phyloP scores from a whole-genome alignment of 2,329 filamentous ascomycete genomes.

The Cryphonectria naterciae region DNA sequence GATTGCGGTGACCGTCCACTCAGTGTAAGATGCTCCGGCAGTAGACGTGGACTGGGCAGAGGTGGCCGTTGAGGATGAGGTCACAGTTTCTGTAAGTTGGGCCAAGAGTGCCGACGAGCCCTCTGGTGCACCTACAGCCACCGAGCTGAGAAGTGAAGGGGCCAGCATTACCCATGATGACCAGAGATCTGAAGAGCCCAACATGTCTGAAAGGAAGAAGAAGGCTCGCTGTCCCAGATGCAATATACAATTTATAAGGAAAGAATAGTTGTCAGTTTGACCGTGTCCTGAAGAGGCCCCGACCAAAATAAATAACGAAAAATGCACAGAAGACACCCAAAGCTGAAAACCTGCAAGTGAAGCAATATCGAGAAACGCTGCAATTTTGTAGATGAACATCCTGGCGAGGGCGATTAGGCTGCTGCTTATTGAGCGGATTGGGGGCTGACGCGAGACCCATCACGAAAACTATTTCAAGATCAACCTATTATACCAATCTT shows the following conservation, averaged over 20 bases:
- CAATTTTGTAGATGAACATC: neutral
- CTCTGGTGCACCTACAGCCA: neutral
- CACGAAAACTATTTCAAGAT: neutral
- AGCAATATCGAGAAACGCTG: neutral
- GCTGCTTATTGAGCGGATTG: neutral
- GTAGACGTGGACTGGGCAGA: neutral
- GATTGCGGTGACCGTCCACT: constrained; percentile 40
- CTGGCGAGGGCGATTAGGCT: constrained; percentile 10
- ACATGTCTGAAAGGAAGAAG: neutral
- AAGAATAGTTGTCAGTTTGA: neutral
- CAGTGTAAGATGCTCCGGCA: constrained; percentile 36
- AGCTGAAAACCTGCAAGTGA: neutral
- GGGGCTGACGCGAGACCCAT: constrained; percentile 3
- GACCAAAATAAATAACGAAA: neutral
- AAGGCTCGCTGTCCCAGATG: neutral
- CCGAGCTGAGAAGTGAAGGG: constrained; percentile 3
- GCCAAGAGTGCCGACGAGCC: neutral
- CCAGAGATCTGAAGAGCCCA: neutral
- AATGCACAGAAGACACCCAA: neutral
- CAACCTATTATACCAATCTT: neutral
- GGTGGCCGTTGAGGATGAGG: neutral
- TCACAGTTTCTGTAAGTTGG: neutral
- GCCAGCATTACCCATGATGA: neutral
- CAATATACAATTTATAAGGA: neutral
- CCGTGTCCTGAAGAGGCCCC: too few species aligned